Conservation (phyloP, 306 rosid species). For the Castanopsis chinensis region DNA sequence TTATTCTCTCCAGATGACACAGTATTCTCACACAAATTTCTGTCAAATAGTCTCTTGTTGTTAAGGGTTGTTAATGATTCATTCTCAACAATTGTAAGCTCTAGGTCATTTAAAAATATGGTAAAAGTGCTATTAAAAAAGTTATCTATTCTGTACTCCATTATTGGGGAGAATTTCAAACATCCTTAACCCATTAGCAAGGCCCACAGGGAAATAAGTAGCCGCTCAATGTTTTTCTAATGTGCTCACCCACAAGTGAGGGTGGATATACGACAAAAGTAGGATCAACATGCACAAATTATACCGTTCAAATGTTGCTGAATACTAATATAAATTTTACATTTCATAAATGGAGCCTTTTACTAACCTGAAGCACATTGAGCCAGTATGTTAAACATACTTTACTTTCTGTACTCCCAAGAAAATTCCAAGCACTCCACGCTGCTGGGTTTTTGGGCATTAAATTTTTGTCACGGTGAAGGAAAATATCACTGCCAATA, state of each 20-base stretch:
- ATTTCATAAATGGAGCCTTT: background rate
- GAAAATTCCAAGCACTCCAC: constrained; percentile 99
- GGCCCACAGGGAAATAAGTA: background rate
- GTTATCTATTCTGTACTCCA: background rate
- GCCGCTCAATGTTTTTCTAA: background rate
- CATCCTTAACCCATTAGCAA: background rate
- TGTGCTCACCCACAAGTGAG: background rate
- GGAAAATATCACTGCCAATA: constrained; percentile 89
- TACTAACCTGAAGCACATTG: constrained; percentile 82
- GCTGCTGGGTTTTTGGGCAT: constrained; percentile 94
- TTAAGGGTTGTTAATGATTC: background rate
- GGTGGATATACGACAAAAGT: background rate
- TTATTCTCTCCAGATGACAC: background rate
- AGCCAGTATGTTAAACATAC: constrained; percentile 93
- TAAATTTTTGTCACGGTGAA: constrained; percentile 81
- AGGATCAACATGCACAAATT: background rate
- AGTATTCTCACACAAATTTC: background rate
- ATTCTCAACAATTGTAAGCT: background rate
- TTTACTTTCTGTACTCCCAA: constrained; percentile 58
- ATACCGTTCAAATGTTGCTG: background rate
- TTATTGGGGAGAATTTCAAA: background rate
- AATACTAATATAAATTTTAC: background rate
- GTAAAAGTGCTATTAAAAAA: background rate
- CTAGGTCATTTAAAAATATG: background rate
- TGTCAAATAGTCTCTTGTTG: background rate